Evolutionary conservation across 495 filamentous ascomycete genomes (phyloP).

Genomic region (Neurospora hispaniola): DNA sequence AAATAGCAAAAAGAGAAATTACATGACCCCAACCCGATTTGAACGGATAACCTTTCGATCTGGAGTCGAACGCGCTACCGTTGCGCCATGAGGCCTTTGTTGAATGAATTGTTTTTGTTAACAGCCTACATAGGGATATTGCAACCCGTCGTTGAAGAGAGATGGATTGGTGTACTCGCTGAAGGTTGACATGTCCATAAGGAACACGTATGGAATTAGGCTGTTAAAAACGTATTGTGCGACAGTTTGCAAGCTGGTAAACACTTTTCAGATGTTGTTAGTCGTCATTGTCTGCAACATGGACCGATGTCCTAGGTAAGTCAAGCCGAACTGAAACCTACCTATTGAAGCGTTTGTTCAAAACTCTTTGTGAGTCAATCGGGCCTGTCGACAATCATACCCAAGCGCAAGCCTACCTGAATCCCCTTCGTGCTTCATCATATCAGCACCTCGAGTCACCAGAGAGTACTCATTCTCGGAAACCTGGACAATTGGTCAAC

Average conservation of each 20-base stretch:
- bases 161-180: background rate
- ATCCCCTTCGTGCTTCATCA: background rate
- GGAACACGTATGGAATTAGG: too few species aligned
- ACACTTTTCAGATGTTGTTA: background rate
- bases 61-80: constrained; percentile 28
- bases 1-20: background rate
- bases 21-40: background rate
- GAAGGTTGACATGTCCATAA: too few species aligned
- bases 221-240: background rate
- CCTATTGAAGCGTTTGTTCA: background rate
- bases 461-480: background rate
- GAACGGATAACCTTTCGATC: too few species aligned
- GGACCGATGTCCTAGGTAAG: background rate
- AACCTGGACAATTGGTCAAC: too few species aligned
- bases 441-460: background rate
- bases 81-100: constrained; percentile 18
- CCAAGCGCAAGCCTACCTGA: background rate
- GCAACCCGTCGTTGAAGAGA: background rate
- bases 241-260: background rate
- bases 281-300: background rate
- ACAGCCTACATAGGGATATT: background rate
- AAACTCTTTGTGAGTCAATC: background rate
- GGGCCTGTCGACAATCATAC: background rate
- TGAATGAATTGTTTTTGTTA: fast-evolving
- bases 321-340: background rate